Percentiles rank a stretch among this genome's conserved stretches.
Conservation (phyloP, 2,329 filamentous ascomycete genomes). For the Huntiella abstrusa region DNA sequence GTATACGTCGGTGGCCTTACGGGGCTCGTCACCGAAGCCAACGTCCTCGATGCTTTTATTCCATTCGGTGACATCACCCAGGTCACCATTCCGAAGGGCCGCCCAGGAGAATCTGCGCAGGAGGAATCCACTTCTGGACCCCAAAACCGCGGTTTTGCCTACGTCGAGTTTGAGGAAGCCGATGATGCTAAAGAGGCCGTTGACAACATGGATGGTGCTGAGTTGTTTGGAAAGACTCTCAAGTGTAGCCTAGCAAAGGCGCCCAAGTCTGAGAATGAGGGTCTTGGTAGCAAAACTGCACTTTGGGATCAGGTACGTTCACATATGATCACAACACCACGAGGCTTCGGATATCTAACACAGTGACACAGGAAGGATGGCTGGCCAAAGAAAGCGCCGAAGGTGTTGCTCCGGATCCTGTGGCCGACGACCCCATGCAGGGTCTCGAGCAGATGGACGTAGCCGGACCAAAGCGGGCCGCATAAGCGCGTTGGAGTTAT, state of each 20-base stretch:
- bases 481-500: constrained; percentile 15
- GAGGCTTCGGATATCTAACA: constrained; percentile 2
- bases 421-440: constrained; percentile 73
- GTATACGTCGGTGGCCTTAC: constrained; percentile 84
- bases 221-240: constrained; percentile 80
- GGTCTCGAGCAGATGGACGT: constrained; percentile 84
- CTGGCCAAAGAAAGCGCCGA: constrained; percentile 73
- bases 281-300: constrained; percentile 79
- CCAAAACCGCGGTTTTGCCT: constrained; percentile 86
- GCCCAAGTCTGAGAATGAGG: constrained; percentile 73
- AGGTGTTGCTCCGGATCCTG: constrained; percentile 35
- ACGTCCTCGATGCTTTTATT: constrained; percentile 78
- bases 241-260: constrained; percentile 85
- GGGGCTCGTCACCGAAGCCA: constrained; percentile 52
- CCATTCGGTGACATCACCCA: constrained; percentile 93
- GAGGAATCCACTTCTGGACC: constrained; percentile 28
- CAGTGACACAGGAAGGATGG: constrained; percentile 59
- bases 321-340: neutral
- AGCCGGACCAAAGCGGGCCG: constrained; percentile 71
- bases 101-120: constrained; percentile 32
- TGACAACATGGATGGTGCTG: constrained; percentile 97
- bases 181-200: constrained; percentile 86
- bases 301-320: constrained; percentile 78
- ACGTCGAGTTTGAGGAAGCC: constrained; percentile 79
- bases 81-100: constrained; percentile 75